Evolutionary conservation across 768 basidiomycete species (phyloP), one percentile per base, ranked within the genome.

Genomic region (Leccinum sublutescens): DNA sequence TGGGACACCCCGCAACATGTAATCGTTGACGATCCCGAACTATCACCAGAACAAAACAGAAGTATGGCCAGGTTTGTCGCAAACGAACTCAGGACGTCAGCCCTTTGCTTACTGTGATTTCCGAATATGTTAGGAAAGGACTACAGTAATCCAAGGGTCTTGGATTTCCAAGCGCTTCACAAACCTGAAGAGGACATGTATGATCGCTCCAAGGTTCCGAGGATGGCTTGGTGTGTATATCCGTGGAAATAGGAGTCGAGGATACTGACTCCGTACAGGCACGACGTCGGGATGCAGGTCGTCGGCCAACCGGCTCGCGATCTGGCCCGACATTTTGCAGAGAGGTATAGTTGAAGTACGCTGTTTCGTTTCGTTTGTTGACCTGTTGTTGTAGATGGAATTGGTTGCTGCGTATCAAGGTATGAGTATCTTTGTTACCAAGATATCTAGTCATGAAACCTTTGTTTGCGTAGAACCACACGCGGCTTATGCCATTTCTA

Each of bases 1-100:
- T 98, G 96, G 97, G 97, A 99, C 71, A 96, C 96, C 1, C 85
- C 96, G 3, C 96, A 96, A 60, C 97, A 99, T 73, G 85, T 87
- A 27, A 77, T 98, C 38, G 78, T 88, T 14, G 97, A 99, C 67
- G 94, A 98, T 69, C 82, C 83, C 4, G 85, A 89, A n/a, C 53
- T 75, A 6, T 82, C 80, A 17, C 74, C 78, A 1, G 86, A 87
- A 87, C 10, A 78, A 78, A 12, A 75, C 80, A 19, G 84, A 87
- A 68, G 89, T 99, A 58, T 98, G 96, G 97, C 89, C 89, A 51
- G 93, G 93, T 86, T 73, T 17, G 56, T 64, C 59, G 54, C 10
- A 31, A n/a, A 27, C 10, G 4, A 31, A 27, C 31, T 27, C 43
- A 14, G 3, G 25, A 29, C 5, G 7, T 8, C 5, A 17, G 51